Evolutionary conservation across 306 rosid genomes (phyloP), one percentile per base, ranked within the genome.

Genomic region (Pterocarpus santalinus): DNA sequence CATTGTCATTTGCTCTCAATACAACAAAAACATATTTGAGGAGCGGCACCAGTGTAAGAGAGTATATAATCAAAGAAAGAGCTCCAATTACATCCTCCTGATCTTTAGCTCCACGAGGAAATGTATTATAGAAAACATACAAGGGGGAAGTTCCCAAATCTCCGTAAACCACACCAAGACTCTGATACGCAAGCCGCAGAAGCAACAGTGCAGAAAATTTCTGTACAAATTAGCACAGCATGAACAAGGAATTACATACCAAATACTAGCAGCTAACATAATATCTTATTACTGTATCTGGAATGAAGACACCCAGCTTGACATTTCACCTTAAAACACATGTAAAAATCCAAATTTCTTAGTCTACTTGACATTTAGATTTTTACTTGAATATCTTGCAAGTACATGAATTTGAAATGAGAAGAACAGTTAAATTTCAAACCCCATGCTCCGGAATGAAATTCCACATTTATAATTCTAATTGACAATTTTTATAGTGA

Each of bases 81-180:
- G 99, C 97, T 70, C 98, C 99, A 30, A 95, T 79, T 58, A 93
- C 87, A 41, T 95, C 96, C 89, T 95, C 97, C 4, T 80, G 84
- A 80, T 93, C 90, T 1, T 83, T 1, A 69, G 87, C 79, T 84
- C 89, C 82, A 17, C 0, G 85, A 82, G 99, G 97, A 82, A 95
- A 95, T 39, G 97, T 95, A 72, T 93, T 95, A 84, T 95, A 88
- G 82, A 95, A 95, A 68, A 95, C 99, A 43, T 95, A 95, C 65
- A 95, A 87, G 3, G 99, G 99, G 35, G 99, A 95, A 65, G 99
- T 95, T 52, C 99, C 99, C 90, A 95, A 85, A 89, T 95, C 99
- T 80, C 99, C 99, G 75, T 83, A 95, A 77, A 95, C 99, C 76
- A 95, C 96, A 51, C 99, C 99, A 53, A 95, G 99, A 80, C 99